phyloP scores from a whole-genome alignment of 768 basidiomycete genomes.

The Xanthoconium purpureum region DNA sequence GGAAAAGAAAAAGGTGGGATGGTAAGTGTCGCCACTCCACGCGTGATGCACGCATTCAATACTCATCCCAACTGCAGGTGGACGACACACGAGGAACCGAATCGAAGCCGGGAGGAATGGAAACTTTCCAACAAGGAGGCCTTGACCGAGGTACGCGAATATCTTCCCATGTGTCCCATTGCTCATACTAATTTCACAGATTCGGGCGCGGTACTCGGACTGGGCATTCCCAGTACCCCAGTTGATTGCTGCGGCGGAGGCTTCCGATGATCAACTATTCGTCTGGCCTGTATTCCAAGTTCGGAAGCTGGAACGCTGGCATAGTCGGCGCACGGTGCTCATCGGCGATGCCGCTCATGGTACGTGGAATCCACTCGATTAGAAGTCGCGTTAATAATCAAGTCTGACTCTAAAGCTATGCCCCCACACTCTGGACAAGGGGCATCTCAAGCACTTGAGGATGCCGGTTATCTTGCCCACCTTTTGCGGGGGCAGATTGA shows the following conservation, averaged over 20 bases:
- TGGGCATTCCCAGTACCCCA: conserved; percentile 31
- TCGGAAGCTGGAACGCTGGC: conserved; percentile 23
- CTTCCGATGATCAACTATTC: conserved; percentile 14
- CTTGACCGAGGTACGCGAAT: conserved; percentile 15
- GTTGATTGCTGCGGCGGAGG: conserved; percentile 21
- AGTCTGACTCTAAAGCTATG: conserved; percentile 20
- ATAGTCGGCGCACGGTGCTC: conserved; percentile 26
- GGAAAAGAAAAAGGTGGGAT: conserved; percentile 21
- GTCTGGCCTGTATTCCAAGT: conserved; percentile 31
- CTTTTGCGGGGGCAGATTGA: conserved; percentile 20
- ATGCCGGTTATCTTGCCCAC: conserved; percentile 30
- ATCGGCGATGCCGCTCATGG: conserved; percentile 34
- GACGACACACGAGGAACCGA: conserved; percentile 28
- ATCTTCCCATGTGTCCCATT: not conserved
- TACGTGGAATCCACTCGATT: conserved; percentile 3
- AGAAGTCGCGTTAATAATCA: not conserved
- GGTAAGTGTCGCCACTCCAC: conserved; percentile 12
- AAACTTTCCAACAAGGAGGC: conserved; percentile 22
- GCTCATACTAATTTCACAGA: conserved; percentile 7
- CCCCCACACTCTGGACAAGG: conserved; percentile 33
- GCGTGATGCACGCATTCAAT: not conserved
- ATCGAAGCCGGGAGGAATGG: conserved; percentile 29
- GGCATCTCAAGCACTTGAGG: conserved; percentile 31
- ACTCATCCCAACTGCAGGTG: conserved; percentile 18
- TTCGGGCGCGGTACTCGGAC: conserved; percentile 23